Base-by-base conservation (phyloP, 2,329 filamentous ascomycete genomes). In the Didymosphaeria variabile region DNA sequence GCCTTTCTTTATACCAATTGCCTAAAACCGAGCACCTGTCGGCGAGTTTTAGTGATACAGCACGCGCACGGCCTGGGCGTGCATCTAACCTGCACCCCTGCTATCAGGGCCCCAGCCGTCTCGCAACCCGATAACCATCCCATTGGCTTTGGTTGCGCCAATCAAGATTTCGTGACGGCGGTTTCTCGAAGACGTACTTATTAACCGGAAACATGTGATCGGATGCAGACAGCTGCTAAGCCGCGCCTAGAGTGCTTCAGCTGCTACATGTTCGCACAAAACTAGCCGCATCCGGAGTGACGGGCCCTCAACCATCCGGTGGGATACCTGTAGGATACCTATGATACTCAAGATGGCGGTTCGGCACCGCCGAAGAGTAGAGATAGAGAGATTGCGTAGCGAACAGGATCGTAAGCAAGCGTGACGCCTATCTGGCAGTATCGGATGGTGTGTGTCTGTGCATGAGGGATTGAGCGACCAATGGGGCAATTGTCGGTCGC, bases 181-280 rank as follows among this genome's bases (percentile, higher is more conserved):
- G 23, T 52, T 53, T 63, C 54, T 58, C 55, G 61, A 66, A 66
- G 63, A 61, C 62, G 63, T 32, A 60, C 6, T 29, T 57, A 52
- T 59, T 57, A 60, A 49, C 55, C 40, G 52, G 46, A 44, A 21
- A 17, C 26, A 19, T 32, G 26, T 45, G 52, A 31, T 55, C 29
- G 21, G n/a, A 52, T 52, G 45, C 44, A 53, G 36, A 34, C 4
- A 53, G 21, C 26, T 45, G 31, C 52, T 57, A 55, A 49, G 19
- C 21, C 23, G 50, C 56, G 50, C 57, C 53, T 64, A 61, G 62
- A 59, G 58, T 61, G 53, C 53, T 61, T 64, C 54, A 29, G 49
- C 8, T n/a, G 26, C 47, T 19, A 26, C 52, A 59, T 59, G 53
- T 60, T 56, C 55, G n/a, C 49, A 23, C 31, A 23, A 9, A 13